Percentiles rank a stretch among this genome's conserved stretches.
Conservation (phyloP, 2,329 filamentous ascomycete species). For the Zymoseptoria tritici region DNA sequence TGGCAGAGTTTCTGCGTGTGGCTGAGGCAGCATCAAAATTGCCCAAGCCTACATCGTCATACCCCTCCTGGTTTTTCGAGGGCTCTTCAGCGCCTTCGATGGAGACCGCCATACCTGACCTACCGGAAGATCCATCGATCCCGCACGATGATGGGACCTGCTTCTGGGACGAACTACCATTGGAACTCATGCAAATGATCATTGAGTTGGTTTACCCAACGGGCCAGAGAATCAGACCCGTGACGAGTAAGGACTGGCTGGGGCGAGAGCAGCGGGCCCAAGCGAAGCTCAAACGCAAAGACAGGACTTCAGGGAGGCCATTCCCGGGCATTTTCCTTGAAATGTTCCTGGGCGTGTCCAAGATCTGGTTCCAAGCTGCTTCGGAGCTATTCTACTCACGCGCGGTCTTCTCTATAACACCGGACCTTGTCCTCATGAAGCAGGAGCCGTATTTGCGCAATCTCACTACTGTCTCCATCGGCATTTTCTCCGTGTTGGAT, state of each 20-base stretch:
- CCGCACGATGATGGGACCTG: neutral
- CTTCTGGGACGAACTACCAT: conserved; percentile 1
- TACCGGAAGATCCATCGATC: neutral
- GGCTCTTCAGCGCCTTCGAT: too few relatives aligned
- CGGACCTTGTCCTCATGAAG: too few relatives aligned
- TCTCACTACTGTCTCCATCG: too few relatives aligned
- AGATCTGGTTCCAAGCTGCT: neutral
- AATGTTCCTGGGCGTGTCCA: neutral
- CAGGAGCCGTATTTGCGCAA: too few relatives aligned
- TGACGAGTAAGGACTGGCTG: too few relatives aligned
- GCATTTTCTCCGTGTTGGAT: too few relatives aligned
- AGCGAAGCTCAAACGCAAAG: neutral
- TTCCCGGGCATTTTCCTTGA: neutral
- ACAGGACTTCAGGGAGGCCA: neutral
- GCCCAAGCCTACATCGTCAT: neutral
- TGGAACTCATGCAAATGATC: neutral
- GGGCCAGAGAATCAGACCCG: neutral
- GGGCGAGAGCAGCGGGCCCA: too few relatives aligned
- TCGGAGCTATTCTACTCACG: neutral
- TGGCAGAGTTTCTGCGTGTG: neutral
- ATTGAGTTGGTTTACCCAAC: neutral
- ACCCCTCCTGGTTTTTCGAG: too few relatives aligned
- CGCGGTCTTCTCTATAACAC: too few relatives aligned
- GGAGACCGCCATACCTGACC: neutral
- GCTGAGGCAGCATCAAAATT: neutral